phyloP scores from a whole-genome alignment of 352 stramenopile species.

The Globisporangium spinosum region DNA sequence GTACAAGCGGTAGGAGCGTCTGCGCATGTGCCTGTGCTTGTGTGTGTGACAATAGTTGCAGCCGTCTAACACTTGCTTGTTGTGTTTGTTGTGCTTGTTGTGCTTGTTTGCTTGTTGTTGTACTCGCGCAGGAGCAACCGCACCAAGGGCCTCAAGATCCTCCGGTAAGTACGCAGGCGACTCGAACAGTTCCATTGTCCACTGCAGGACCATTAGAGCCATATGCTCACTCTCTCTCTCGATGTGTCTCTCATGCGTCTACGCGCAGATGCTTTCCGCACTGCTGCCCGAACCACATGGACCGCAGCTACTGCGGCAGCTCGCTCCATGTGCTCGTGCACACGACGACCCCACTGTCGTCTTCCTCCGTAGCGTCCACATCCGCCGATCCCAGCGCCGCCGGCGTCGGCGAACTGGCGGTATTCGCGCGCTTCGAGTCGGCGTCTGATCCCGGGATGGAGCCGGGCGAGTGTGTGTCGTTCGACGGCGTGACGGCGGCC shows the following conservation, averaged over 20 bases:
- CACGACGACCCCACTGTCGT: neutral
- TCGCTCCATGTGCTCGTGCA: conserved; percentile 25
- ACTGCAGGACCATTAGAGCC: neutral
- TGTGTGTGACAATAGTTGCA: neutral
- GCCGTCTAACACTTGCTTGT: neutral
- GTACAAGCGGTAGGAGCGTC: conserved; percentile 45
- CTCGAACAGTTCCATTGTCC: neutral
- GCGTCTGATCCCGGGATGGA: conserved; percentile 26
- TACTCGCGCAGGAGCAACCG: conserved; percentile 44
- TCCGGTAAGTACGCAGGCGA: conserved; percentile 24
- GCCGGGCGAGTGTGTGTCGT: conserved; percentile 42
- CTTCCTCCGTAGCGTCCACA: neutral
- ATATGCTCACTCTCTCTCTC: neutral
- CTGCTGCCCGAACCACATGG: conserved; percentile 34
- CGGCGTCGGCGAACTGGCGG: conserved; percentile 21
- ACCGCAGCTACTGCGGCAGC: conserved; percentile 36
- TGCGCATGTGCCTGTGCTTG: neutral
- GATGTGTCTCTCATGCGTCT: neutral
- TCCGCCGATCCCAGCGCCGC: neutral
- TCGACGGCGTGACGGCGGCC: conserved; percentile 29
- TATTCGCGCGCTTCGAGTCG: conserved; percentile 37
- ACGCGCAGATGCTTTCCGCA: conserved; percentile 31
- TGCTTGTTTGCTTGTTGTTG: neutral
- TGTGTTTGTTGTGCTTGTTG: no score
- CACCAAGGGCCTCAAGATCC: conserved; percentile 72